Base-by-base conservation (phyloP, 1,139 yeast species). In the Blastobotrys raffinosifermentans region DNA sequence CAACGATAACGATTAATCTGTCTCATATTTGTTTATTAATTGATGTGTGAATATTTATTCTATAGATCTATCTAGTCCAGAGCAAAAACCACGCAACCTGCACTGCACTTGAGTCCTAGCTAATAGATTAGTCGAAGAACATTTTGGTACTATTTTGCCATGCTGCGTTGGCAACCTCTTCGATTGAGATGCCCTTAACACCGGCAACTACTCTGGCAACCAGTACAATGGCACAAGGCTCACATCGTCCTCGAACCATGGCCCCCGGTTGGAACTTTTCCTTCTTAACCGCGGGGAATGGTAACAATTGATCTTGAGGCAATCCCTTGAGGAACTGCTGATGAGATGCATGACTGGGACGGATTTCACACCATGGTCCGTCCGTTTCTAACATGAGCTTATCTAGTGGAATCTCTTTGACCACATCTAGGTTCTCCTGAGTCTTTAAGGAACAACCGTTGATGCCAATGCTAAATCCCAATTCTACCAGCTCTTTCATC, bases 331-430 rank as follows among this genome's bases (percentile, higher is more conserved):
- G 47, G 37, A 83, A 54, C 46, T 64, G 72, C 46, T 73, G 64
- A 58, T 74, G 77, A 13, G 93, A 74, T 2, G 89, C 87, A 57
- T 86, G 96, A 6, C 93, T 72, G 46, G 77, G 83, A 40, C 94
- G 70, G 29, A 91, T 76, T 54, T 89, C 97, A 63, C 99, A 91
- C 98, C 98, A 91, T 1, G 99, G 98, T 1, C 97, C 89, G 62
- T 91, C 97, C 0, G 97, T 89, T 58, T 91, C 99, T 16, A 91
- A 72, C 73, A 91, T 63, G 26, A 91, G 60, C 49, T 69, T 70
- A 8, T 78, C 74, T 7, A 76, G 53, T 0, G 98, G 98, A 8
- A 91, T 72, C 25, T 61, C 54, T 29, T 67, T 64, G 0, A 81
- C 86, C 10, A 80, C 89, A 14, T 69, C 67, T 8, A 89, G 60